These are phyloP conservation scores for Evansstolkia leycettana DNA, from an alignment of 495 filamentous ascomycete species.

Conservation along the genomic window DNA sequence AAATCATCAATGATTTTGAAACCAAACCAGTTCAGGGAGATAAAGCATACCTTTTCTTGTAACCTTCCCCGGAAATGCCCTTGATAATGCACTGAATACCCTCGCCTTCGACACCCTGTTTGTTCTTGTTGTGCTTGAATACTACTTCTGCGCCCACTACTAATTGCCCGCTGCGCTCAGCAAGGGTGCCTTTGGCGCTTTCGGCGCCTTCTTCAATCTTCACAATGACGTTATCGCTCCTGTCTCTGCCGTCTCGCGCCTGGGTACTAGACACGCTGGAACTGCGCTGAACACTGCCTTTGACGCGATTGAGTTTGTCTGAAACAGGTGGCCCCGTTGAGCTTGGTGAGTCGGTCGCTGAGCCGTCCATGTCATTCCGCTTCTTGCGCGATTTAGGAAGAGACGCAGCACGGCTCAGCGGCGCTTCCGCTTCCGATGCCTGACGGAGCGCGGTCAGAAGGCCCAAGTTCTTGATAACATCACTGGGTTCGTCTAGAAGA, in stretches of 20 bases:
- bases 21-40: background rate
- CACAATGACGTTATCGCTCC: slow-evolving; percentile 27
- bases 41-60: slow-evolving; percentile 51
- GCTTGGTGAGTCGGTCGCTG: slow-evolving; percentile 56
- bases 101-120: slow-evolving; percentile 50
- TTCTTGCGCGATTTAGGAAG: slow-evolving; percentile 47
- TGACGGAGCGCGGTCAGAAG: slow-evolving; percentile 48
- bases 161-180: slow-evolving; percentile 42
- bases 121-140: slow-evolving; percentile 65
- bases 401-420: slow-evolving; percentile 30
- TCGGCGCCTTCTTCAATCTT: slow-evolving; percentile 47
- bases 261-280: slow-evolving; percentile 41
- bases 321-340: slow-evolving; percentile 39
- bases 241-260: slow-evolving; percentile 25
- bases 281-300: slow-evolving; percentile 39
- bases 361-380: slow-evolving; percentile 57
- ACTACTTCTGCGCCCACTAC: slow-evolving; percentile 70
- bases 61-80: slow-evolving; percentile 70
- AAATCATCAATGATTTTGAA: slow-evolving; percentile 7
- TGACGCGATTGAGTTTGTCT: slow-evolving; percentile 32
- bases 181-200: slow-evolving; percentile 32
- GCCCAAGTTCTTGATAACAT: slow-evolving; percentile 45
- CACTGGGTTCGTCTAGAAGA: slow-evolving; percentile 43
- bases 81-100: slow-evolving; percentile 86
- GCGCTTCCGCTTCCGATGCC: slow-evolving; percentile 45